phyloP scores from a whole-genome alignment of 192 early-diverging fungal species.

The Umbelopsis sp. region DNA sequence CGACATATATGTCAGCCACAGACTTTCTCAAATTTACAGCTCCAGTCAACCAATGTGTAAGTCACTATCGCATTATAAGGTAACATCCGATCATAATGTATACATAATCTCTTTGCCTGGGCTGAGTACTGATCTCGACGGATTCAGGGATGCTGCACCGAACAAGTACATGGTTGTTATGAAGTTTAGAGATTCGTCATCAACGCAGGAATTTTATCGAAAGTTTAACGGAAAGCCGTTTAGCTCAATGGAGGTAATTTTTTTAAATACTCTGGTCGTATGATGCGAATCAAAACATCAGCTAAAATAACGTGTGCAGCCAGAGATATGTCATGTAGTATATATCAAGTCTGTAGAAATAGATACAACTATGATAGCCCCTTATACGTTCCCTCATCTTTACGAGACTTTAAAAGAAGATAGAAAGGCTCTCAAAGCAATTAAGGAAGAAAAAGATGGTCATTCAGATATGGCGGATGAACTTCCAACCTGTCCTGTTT shows the following conservation, averaged over 20 bases:
- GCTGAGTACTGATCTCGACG: conserved; percentile 8
- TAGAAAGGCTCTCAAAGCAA: not conserved
- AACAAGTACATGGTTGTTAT: conserved; percentile 90
- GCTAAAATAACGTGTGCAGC: conserved; percentile 37
- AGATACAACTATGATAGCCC: conserved; percentile 58
- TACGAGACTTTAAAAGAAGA: conserved; percentile 48
- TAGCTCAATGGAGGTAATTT: conserved; percentile 73
- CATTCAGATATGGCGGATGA: conserved; percentile 48
- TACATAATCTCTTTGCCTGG: not conserved
- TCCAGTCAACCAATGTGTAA: conserved; percentile 64
- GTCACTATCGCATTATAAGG: conserved; percentile 76
- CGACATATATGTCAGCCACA: conserved; percentile 83
- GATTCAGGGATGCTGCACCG: conserved; percentile 72
- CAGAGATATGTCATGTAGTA: conserved; percentile 82
- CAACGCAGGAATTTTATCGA: conserved; percentile 69
- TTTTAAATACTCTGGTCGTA: not conserved
- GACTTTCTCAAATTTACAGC: conserved; percentile 90
- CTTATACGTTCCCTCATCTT: conserved; percentile 60
- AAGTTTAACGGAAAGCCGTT: conserved; percentile 87
- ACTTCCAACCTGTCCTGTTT: conserved; percentile 95
- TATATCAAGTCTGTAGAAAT: conserved; percentile 76
- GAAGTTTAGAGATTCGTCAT: conserved; percentile 65
- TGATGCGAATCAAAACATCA: not conserved
- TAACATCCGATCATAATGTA: not conserved
- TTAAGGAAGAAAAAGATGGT: conserved; percentile 7